phyloP scores from a whole-genome alignment of 1,139 yeast species.

The Yamadazyma buinensis region DNA sequence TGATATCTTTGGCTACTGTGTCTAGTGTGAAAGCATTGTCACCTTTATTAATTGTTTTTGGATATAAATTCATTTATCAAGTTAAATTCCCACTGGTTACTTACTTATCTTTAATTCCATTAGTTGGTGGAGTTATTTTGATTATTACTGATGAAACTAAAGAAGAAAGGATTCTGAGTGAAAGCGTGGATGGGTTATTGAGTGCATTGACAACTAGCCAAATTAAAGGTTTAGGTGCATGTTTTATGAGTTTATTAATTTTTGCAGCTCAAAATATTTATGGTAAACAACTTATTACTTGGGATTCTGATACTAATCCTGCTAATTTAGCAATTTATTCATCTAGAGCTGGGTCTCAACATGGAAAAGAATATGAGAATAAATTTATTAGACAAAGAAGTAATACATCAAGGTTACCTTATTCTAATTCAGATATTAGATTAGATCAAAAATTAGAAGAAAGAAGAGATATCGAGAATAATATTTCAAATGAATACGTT shows the following conservation, averaged over 20 bases:
- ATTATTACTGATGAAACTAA: constrained; percentile 28
- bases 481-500: constrained; percentile 9
- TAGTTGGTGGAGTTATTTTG: constrained; percentile 35
- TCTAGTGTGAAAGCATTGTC: constrained; percentile 40
- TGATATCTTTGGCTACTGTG: constrained; percentile 37
- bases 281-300: constrained; percentile 39
- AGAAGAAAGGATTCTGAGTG: background rate
- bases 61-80: constrained; percentile 31
- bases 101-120: constrained; percentile 33
- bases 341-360: constrained; percentile 10
- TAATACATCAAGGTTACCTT: constrained; percentile 27
- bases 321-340: constrained; percentile 29
- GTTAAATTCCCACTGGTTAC: constrained; percentile 32
- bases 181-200: too few relatives aligned
- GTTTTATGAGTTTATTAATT: constrained; percentile 29
- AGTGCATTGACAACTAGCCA: constrained; percentile 11
- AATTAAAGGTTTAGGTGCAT: constrained; percentile 27
- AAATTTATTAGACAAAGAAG: constrained; percentile 23
- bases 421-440: constrained; percentile 31
- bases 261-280: constrained; percentile 42
- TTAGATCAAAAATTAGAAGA: constrained; percentile 22
- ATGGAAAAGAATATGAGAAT: constrained; percentile 1
- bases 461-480: constrained; percentile 1
- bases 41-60: constrained; percentile 34
- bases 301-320: constrained; percentile 24